Conservation (phyloP, 2,329 filamentous ascomycete species). For the Fusarium chaquense region DNA sequence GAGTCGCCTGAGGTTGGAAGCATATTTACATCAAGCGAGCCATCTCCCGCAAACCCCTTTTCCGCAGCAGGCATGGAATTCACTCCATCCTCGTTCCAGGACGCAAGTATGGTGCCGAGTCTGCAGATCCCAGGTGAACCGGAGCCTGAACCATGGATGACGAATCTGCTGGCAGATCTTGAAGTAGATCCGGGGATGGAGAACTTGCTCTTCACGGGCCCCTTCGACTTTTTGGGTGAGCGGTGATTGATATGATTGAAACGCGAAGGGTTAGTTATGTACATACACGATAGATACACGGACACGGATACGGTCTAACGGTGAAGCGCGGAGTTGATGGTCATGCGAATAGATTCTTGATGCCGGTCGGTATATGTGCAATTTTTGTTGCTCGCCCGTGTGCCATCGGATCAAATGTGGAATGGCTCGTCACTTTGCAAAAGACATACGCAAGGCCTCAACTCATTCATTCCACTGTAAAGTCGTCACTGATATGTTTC, state of each 20-base stretch:
- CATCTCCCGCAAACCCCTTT: slow-evolving; percentile 26
- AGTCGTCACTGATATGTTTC: neutral
- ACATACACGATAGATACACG: slow-evolving; percentile 11
- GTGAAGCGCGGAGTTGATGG: slow-evolving; percentile 26
- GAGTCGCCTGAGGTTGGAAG: slow-evolving; percentile 33
- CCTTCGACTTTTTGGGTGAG: slow-evolving; percentile 41
- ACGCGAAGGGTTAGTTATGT: neutral
- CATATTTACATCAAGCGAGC: slow-evolving; percentile 32
- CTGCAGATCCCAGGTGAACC: slow-evolving; percentile 31
- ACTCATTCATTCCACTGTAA: neutral
- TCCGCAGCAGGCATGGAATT: slow-evolving; percentile 16
- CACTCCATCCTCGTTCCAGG: slow-evolving; percentile 20
- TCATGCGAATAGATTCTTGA: neutral
- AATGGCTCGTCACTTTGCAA: neutral
- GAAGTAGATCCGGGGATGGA: slow-evolving; percentile 35
- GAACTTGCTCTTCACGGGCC: slow-evolving; percentile 38
- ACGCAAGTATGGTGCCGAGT: slow-evolving; percentile 25
- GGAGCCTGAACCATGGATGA: slow-evolving; percentile 31
- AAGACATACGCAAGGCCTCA: neutral
- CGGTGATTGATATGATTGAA: neutral
- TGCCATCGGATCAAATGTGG: slow-evolving; percentile 15
- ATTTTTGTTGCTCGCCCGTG: neutral
- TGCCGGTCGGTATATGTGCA: slow-evolving; percentile 17
- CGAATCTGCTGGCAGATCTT: slow-evolving; percentile 34
- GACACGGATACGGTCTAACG: slow-evolving; percentile 21